Conservation (phyloP, 176 grass and related monocot genomes). For the Zoysia pacifica region DNA sequence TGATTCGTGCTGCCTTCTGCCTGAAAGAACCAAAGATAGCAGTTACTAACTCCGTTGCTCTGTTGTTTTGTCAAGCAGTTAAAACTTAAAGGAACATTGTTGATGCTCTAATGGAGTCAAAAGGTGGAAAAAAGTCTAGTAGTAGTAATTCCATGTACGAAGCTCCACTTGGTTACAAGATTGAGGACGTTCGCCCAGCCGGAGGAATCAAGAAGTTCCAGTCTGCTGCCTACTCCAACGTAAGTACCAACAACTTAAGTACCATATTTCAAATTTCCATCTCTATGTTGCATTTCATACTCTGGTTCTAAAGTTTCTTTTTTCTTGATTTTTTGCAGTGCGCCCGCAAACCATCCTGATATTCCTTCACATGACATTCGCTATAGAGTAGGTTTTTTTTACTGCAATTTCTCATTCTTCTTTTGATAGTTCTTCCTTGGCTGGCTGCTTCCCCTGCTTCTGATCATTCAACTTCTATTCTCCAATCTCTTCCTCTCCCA, state of each 20-base stretch:
- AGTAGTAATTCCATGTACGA: conserved; percentile 79
- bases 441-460: conserved; percentile 63
- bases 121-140: conserved; percentile 78
- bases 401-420: conserved; percentile 32
- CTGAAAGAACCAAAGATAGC: neutral
- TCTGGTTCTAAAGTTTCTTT: conserved; percentile 33
- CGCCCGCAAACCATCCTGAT: conserved; percentile 92
- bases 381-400: conserved; percentile 57
- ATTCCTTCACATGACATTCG: conserved; percentile 50
- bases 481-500: conserved; percentile 21
- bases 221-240: conserved; percentile 99
- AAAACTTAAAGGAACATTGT: conserved; percentile 30
- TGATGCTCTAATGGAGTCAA: conserved; percentile 98
- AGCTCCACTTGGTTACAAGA: conserved; percentile 91
- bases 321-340: conserved; percentile 69
- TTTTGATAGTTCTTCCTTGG: conserved; percentile 49
- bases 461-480: conserved; percentile 32
- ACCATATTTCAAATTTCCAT: neutral
- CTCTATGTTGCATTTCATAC: neutral
- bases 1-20: neutral
- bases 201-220: conserved; percentile 99
- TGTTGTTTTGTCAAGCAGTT: conserved; percentile 21
- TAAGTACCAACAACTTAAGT: conserved; percentile 35
- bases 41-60: neutral
- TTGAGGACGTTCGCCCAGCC: conserved; percentile 90